Evolutionary conservation across 2,329 filamentous ascomycete species (phyloP).

Genomic region (Aphanoascus verrucosus): DNA sequence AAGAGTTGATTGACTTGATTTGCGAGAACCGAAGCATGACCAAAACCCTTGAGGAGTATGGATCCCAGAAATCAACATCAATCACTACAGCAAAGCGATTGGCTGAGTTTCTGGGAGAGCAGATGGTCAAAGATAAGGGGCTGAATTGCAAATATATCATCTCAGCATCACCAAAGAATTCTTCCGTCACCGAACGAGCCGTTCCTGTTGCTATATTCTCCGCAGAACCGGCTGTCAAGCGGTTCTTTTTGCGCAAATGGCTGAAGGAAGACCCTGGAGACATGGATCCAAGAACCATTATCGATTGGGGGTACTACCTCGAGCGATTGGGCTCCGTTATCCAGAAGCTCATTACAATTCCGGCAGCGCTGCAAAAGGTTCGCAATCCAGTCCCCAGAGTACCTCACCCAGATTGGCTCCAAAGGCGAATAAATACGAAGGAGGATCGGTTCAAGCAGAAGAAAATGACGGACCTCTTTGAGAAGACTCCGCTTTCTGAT

Average conservation of each 20-base stretch:
- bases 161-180: slow-evolving; percentile 70
- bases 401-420: slow-evolving; percentile 91
- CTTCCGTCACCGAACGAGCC: slow-evolving; percentile 87
- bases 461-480: slow-evolving; percentile 92
- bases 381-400: slow-evolving; percentile 90
- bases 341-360: slow-evolving; percentile 97
- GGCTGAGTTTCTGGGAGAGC: slow-evolving; percentile 90
- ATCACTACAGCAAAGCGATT: slow-evolving; percentile 94
- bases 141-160: slow-evolving; percentile 99
- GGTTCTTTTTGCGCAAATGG: slow-evolving; percentile 88
- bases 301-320: slow-evolving; percentile 96
- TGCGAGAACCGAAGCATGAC: slow-evolving; percentile 98
- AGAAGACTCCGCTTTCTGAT: slow-evolving; percentile 55
- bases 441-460: slow-evolving; percentile 98
- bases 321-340: slow-evolving; percentile 95
- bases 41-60: slow-evolving; percentile 95
- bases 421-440: slow-evolving; percentile 83
- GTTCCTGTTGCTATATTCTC: slow-evolving; percentile 96
- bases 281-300: slow-evolving; percentile 77
- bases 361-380: slow-evolving; percentile 88
- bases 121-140: slow-evolving; percentile 99
- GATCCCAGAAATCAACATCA: slow-evolving; percentile 91
- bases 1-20: slow-evolving; percentile 98
- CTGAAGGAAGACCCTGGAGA: slow-evolving; percentile 82
- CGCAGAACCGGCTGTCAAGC: slow-evolving; percentile 76